Conservation (phyloP, 2,329 filamentous ascomycete species). For the Shiraia sp. region DNA sequence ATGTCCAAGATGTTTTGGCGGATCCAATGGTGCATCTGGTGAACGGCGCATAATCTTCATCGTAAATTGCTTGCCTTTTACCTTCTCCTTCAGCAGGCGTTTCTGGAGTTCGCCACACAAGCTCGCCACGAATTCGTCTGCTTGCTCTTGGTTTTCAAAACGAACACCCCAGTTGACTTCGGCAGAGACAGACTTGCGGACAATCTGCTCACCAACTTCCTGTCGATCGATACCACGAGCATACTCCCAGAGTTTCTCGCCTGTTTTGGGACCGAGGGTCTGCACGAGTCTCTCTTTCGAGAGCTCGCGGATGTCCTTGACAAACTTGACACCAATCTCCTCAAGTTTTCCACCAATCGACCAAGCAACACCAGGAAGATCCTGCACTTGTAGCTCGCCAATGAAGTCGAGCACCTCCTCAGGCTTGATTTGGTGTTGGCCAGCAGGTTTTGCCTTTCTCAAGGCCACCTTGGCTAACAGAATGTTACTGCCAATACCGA, state of each 20-base stretch:
- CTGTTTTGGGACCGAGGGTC: conserved; percentile 85
- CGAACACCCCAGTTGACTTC: conserved; percentile 99
- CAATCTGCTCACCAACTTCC: conserved; percentile 82
- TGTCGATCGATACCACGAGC: conserved; percentile 82
- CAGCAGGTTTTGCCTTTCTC: conserved; percentile 89
- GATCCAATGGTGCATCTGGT: conserved; percentile 84
- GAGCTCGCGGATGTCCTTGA: conserved; percentile 79
- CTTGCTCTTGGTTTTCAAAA: conserved; percentile 89
- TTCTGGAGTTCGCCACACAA: conserved; percentile 83
- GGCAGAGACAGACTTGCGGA: conserved; percentile 92
- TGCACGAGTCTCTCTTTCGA: conserved; percentile 76
- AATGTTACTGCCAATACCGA: conserved; percentile 91
- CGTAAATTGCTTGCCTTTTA: conserved; percentile 85
- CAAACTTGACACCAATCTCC: conserved; percentile 78
- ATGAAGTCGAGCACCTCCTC: conserved; percentile 79
- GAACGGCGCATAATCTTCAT: conserved; percentile 94
- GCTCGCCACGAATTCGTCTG: conserved; percentile 86
- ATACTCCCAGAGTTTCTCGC: conserved; percentile 88
- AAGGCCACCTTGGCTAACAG: conserved; percentile 88
- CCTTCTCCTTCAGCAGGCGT: conserved; percentile 77
- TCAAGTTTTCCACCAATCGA: conserved; percentile 87
- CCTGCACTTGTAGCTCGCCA: conserved; percentile 74
- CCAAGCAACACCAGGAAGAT: conserved; percentile 88
- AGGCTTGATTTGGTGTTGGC: conserved; percentile 85
- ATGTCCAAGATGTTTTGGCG: conserved; percentile 90